A percentile compares a stretch with the other conserved stretches of the same genome.
phyloP scores from a whole-genome alignment of 169 alveolate genomes.

The Cardiosporidium cionae region DNA sequence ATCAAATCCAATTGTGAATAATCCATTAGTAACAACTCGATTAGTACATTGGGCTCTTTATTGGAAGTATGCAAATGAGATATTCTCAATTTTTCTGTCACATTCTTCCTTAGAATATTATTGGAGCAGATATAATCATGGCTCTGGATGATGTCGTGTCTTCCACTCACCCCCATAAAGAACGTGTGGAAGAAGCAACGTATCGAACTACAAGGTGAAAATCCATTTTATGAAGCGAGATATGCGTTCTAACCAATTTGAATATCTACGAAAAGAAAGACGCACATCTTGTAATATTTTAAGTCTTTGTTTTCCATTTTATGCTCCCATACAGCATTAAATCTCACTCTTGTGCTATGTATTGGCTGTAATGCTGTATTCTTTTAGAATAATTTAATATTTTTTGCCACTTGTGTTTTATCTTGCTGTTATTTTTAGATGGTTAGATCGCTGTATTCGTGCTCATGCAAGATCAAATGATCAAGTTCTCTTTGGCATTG shows the following conservation, averaged over 20 bases:
- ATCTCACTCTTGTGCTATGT: background rate
- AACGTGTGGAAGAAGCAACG: slow-evolving; percentile 74
- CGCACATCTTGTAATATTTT: background rate
- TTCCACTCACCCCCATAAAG: slow-evolving; percentile 49
- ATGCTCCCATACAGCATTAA: background rate
- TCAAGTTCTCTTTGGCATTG: slow-evolving; percentile 92
- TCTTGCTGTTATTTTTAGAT: no score
- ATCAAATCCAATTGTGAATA: background rate
- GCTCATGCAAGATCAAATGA: slow-evolving; percentile 81
- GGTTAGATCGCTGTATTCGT: slow-evolving; percentile 88
- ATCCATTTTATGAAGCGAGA: background rate
- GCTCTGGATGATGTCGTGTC: slow-evolving; percentile 95
- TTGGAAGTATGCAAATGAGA: background rate
- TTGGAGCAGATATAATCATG: slow-evolving; percentile 96
- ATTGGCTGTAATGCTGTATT: background rate
- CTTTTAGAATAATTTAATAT: background rate
- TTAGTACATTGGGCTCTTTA: background rate
- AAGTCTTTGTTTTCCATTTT: background rate
- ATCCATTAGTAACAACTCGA: background rate
- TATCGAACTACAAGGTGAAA: slow-evolving; percentile 79
- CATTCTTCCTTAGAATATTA: slow-evolving; percentile 65
- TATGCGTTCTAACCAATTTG: background rate
- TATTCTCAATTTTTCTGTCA: background rate
- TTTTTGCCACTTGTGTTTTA: background rate
- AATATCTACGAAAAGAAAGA: background rate